Evolutionary conservation across 495 filamentous ascomycete species (phyloP).

Genomic region (Cercophora samala): DNA sequence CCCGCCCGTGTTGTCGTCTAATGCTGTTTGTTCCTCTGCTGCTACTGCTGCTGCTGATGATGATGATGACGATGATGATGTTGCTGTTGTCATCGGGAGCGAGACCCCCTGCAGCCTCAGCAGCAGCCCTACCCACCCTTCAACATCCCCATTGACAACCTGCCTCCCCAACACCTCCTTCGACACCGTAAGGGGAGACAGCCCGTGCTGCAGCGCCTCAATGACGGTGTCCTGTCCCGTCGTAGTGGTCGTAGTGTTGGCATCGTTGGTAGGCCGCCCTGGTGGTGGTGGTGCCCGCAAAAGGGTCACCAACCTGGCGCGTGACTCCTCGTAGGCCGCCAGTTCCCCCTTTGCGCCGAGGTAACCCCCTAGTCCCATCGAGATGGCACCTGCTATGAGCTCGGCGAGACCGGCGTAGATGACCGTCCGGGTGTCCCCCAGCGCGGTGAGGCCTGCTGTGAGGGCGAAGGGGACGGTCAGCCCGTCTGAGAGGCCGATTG

Average conservation of each 20-base stretch:
- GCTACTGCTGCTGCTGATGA: too few relatives aligned
- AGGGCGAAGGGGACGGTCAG: constrained; percentile 59
- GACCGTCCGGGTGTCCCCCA: constrained; percentile 56
- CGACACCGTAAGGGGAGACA: not conserved
- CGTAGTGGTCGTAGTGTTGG: too few relatives aligned
- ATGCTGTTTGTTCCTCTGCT: not conserved
- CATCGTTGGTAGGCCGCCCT: not conserved
- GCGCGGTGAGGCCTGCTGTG: constrained; percentile 53
- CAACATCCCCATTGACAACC: not conserved
- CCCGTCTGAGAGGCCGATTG: constrained; percentile 56
- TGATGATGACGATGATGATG: too few relatives aligned
- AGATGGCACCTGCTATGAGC: constrained; percentile 60
- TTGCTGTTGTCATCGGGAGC: not conserved
- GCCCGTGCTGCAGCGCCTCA: not conserved
- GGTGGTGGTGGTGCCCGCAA: not conserved
- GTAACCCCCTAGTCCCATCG: constrained; percentile 64
- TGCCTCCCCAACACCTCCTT: not conserved
- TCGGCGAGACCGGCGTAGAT: constrained; percentile 62
- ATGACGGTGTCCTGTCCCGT: not conserved
- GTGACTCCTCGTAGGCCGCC: not conserved
- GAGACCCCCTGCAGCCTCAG: not conserved
- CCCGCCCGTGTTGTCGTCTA: not conserved
- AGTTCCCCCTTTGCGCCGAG: constrained; percentile 43
- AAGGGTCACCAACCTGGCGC: not conserved
- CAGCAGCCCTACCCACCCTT: not conserved